A percentile compares a stretch with the other conserved stretches of the same genome.
Evolutionary conservation across 1,139 yeast genomes (phyloP).

Genomic region (Kodamaea plutei): DNA sequence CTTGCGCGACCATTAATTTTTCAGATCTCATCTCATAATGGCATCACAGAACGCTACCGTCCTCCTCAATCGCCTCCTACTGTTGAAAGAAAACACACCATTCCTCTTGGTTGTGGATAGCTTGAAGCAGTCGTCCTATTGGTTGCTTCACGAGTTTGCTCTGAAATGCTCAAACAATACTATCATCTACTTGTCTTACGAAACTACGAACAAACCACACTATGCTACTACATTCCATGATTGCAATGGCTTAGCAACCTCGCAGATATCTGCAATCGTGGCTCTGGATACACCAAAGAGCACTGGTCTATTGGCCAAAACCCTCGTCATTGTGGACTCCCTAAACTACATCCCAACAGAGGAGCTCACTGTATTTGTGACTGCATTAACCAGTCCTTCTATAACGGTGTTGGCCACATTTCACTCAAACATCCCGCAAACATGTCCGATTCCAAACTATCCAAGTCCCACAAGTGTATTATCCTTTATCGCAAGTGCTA

Average conservation of each 20-base stretch:
- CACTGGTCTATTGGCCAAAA: constrained; percentile 17
- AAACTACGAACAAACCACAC: constrained; percentile 50
- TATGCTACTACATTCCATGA: constrained; percentile 50
- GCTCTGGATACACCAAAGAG: constrained; percentile 11
- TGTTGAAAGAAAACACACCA: constrained; percentile 70
- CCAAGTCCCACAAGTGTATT: constrained; percentile 52
- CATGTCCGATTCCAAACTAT: constrained; percentile 36
- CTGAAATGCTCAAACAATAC: constrained; percentile 29
- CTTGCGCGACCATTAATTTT: no score
- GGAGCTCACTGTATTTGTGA: constrained; percentile 49
- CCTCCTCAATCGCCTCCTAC: constrained; percentile 56
- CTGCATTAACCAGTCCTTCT: constrained; percentile 51
- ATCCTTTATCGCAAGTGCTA: constrained; percentile 66
- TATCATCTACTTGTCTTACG: constrained; percentile 58
- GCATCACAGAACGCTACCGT: constrained; percentile 54
- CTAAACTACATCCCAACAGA: constrained; percentile 53
- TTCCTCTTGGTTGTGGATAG: constrained; percentile 67
- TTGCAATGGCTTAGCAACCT: constrained; percentile 27
- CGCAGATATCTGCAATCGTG: constrained; percentile 22
- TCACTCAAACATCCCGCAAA: constrained; percentile 44
- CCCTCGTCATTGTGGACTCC: constrained; percentile 59
- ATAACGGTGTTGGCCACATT: constrained; percentile 55
- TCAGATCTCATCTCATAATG: constrained; percentile 17
- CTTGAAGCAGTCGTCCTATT: constrained; percentile 59
- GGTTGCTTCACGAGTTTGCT: constrained; percentile 55